These are phyloP conservation scores for Chlorella sp. DNA, from an alignment of 139 green algal species.

Conservation along the genomic window DNA sequence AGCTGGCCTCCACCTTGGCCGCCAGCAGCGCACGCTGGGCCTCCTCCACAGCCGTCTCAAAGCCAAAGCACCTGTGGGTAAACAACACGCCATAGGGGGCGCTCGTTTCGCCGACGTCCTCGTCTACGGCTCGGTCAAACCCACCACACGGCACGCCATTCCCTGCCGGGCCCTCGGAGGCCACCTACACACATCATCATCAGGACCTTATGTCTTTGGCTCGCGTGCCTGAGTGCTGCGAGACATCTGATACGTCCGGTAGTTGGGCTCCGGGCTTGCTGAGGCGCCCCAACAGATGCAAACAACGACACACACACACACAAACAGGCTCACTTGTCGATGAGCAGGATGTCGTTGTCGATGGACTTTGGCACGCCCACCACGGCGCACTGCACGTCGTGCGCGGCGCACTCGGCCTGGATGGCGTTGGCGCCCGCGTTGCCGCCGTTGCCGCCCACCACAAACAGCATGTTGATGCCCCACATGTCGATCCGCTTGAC, in stretches of 20 bases:
- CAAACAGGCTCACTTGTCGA: too few relatives aligned
- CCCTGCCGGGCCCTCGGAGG: too few relatives aligned
- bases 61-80: constrained; percentile 42
- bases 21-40: constrained; percentile 87
- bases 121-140: constrained; percentile 22
- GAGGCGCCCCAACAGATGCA: too few relatives aligned
- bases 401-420: constrained; percentile 43
- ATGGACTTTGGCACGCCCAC: constrained; percentile 40
- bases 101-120: too few relatives aligned
- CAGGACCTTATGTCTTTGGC: too few relatives aligned
- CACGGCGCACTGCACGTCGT: constrained; percentile 49
- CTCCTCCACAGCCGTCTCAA: constrained; percentile 98
- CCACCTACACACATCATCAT: too few relatives aligned
- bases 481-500: constrained; percentile 94
- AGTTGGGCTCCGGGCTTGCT: too few relatives aligned
- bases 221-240: too few relatives aligned
- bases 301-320: too few relatives aligned
- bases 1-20: constrained; percentile 88
- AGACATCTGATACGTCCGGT: too few relatives aligned
- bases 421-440: constrained; percentile 67
- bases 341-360: constrained; percentile 64
- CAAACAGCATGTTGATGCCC: constrained; percentile 96
- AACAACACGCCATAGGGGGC: too few relatives aligned
- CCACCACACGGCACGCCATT: constrained; percentile 41
- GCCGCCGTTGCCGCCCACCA: constrained; percentile 88